Evolutionary conservation across 2,329 filamentous ascomycete species (phyloP).

Genomic region (Didymella segeticola): DNA sequence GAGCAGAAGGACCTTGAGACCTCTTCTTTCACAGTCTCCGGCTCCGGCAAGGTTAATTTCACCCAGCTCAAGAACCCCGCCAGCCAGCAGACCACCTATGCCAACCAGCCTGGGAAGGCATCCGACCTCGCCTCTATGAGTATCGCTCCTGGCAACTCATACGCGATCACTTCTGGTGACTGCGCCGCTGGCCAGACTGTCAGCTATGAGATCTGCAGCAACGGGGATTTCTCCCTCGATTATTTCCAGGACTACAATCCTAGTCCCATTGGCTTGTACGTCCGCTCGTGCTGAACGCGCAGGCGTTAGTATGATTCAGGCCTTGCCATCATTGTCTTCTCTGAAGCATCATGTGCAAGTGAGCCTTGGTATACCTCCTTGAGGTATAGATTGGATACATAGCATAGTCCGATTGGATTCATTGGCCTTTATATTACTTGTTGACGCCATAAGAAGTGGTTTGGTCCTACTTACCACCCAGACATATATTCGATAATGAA

Average conservation of each 20-base stretch:
- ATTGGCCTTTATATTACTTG: background rate
- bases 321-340: slow-evolving; percentile 10
- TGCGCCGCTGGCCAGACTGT: slow-evolving; percentile 63
- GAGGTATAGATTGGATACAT: background rate
- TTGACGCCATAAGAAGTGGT: background rate
- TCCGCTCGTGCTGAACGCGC: slow-evolving; percentile 31
- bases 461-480: slow-evolving; percentile 7
- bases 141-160: slow-evolving; percentile 60
- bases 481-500: slow-evolving; percentile 5
- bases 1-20: slow-evolving; percentile 63
- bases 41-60: slow-evolving; percentile 63
- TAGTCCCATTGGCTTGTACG: slow-evolving; percentile 49
- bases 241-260: slow-evolving; percentile 72
- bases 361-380: slow-evolving; percentile 4
- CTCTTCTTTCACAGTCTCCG: slow-evolving; percentile 63
- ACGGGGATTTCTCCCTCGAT: slow-evolving; percentile 58
- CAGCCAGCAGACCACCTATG: slow-evolving; percentile 59
- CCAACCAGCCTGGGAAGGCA: slow-evolving; percentile 57
- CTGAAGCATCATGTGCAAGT: slow-evolving; percentile 9
- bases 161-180: slow-evolving; percentile 60
- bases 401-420: background rate
- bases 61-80: slow-evolving; percentile 57
- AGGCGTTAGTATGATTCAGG: background rate
- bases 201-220: slow-evolving; percentile 59
- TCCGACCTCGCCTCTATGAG: slow-evolving; percentile 51